Percentiles rank a stretch among this genome's conserved stretches.
Conservation (phyloP, 2,329 filamentous ascomycete genomes). For the Penicillium sp. region DNA sequence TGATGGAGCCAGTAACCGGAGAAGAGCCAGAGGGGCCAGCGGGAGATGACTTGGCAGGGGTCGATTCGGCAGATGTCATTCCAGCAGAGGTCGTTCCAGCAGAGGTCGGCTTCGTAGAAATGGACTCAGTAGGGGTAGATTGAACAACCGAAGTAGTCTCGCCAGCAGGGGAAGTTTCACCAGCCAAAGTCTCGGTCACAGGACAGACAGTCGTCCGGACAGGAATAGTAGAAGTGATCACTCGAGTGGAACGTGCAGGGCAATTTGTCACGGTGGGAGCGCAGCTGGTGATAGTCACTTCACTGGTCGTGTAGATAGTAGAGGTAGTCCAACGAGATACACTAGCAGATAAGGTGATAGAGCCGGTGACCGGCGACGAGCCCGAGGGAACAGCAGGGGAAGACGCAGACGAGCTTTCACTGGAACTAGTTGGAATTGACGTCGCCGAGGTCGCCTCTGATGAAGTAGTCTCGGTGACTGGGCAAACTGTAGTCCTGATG, state of each 20-base stretch:
- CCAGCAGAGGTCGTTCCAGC: not conserved
- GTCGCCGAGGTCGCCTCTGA: not conserved
- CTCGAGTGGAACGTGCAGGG: slow-evolving; percentile 47
- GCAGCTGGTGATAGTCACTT: slow-evolving; percentile 40
- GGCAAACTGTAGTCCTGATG: slow-evolving; percentile 58
- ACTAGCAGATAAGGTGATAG: slow-evolving; percentile 3
- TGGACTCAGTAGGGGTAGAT: not conserved
- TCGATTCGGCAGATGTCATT: not conserved
- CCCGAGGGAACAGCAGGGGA: not conserved
- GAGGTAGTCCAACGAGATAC: slow-evolving; percentile 31
- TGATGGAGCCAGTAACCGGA: not conserved
- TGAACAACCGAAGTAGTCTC: not conserved
- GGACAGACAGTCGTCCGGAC: slow-evolving; percentile 59
- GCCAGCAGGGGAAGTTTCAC: not conserved
- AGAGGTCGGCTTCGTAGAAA: not conserved
- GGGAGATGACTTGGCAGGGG: not conserved
- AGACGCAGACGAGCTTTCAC: not conserved
- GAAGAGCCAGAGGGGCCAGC: not conserved
- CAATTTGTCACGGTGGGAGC: slow-evolving; percentile 45
- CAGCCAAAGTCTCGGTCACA: slow-evolving; percentile 29
- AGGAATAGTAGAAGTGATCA: slow-evolving; percentile 53
- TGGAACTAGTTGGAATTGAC: not conserved
- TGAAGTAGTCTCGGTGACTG: slow-evolving; percentile 32
- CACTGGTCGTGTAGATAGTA: slow-evolving; percentile 36
- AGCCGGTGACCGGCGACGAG: not conserved